These are phyloP conservation scores for Trichoderma parareesei DNA, from an alignment of 495 filamentous ascomycete species.

Conservation along the genomic window DNA sequence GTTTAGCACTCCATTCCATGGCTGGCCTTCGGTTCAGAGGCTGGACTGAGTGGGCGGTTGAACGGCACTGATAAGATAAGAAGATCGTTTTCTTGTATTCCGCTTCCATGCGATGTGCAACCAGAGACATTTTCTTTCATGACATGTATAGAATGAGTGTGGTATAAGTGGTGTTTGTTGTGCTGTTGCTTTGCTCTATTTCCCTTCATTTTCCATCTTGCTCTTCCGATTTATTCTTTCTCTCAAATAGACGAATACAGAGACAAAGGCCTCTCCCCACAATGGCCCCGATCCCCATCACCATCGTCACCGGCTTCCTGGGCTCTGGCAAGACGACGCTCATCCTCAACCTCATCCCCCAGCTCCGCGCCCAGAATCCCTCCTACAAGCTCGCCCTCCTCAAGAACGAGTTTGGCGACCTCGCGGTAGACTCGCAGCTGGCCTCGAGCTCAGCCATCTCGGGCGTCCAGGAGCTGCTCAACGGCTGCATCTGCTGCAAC, in stretches of 20 bases:
- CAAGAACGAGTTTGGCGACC: conserved; percentile 96
- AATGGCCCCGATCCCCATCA: conserved; percentile 73
- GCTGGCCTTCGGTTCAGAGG: neutral
- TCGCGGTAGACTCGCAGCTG: conserved; percentile 87
- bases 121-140: neutral
- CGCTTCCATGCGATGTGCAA: neutral
- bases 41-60: neutral
- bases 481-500: conserved; percentile 98
- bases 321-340: conserved; percentile 93
- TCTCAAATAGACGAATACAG: neutral
- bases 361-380: conserved; percentile 57
- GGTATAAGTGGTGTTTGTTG: neutral
- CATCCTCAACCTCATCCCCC: conserved; percentile 80
- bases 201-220: neutral
- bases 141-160: neutral
- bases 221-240: neutral
- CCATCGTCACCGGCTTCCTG: conserved; percentile 90
- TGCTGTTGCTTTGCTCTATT: too few relatives aligned
- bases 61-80: conserved; percentile 8
- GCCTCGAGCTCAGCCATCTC: conserved; percentile 71
- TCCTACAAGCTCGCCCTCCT: conserved; percentile 83
- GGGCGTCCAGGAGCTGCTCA: conserved; percentile 85
- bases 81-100: neutral
- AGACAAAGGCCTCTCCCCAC: neutral
- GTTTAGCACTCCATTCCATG: too few relatives aligned